Conservation (phyloP, 2,329 filamentous ascomycete species). For the Huntiella omanensis region DNA sequence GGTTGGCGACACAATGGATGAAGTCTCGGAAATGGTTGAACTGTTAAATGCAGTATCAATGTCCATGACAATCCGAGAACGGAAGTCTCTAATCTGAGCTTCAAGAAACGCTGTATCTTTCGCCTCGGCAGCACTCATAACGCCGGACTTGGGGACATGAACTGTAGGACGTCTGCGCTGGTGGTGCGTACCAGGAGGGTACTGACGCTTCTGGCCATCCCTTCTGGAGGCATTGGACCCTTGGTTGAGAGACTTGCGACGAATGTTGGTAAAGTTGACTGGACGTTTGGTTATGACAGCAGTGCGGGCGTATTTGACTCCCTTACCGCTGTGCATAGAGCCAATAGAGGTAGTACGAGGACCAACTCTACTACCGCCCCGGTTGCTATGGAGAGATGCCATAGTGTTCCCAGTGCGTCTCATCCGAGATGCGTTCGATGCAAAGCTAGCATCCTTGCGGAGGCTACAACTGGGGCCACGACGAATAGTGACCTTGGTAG, state of each 20-base stretch:
- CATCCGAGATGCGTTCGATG: slow-evolving; percentile 1
- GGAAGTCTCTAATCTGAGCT: slow-evolving; percentile 70
- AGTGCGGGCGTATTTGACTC: slow-evolving; percentile 4
- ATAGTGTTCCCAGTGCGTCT: slow-evolving; percentile 5
- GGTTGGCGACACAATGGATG: not conserved
- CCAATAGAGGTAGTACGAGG: slow-evolving; percentile 21
- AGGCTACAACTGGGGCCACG: slow-evolving; percentile 11
- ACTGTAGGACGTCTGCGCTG: slow-evolving; percentile 2
- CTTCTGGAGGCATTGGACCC: not conserved
- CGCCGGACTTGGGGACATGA: not conserved
- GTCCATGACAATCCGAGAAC: slow-evolving; percentile 62
- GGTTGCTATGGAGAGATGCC: slow-evolving; percentile 5
- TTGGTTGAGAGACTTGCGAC: slow-evolving; percentile 13
- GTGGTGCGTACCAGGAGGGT: not conserved
- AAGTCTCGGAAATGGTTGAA: slow-evolving; percentile 24
- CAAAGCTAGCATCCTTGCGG: slow-evolving; percentile 13
- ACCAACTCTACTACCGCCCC: slow-evolving; percentile 1
- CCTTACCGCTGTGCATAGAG: slow-evolving; percentile 28
- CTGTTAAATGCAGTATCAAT: slow-evolving; percentile 86
- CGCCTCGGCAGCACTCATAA: slow-evolving; percentile 1
- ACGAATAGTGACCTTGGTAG: slow-evolving; percentile 51
- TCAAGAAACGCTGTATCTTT: slow-evolving; percentile 21
- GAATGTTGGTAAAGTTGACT: slow-evolving; percentile 34
- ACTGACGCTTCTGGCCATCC: no score
- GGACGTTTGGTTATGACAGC: slow-evolving; percentile 29